Base-by-base conservation (phyloP, 164 flowering plant genomes). In the Euptelea pleiosperma region DNA sequence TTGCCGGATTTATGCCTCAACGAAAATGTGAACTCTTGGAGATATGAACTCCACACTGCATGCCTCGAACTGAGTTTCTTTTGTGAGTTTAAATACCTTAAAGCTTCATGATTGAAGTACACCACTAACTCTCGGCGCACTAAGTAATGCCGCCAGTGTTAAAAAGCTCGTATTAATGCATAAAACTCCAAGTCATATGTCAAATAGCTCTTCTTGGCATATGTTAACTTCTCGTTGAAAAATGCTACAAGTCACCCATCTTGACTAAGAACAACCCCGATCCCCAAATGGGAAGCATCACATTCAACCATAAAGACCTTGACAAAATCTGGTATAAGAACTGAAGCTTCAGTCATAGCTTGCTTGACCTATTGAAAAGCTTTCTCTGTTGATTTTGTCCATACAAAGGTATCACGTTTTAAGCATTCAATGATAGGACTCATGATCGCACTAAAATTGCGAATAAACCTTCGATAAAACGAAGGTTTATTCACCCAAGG, bases 171-270 rank as follows among this genome's bases (percentile, higher is more conserved):
- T 3, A 25, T 6, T 2, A 39, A 1, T 5, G 34, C 34, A 25
- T 40, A 55, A 6, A 55, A 55, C 14, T 55, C 34, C 8, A 26
- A 10, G 10, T 57, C 39, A 43, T 57, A 57, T 5, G 49, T 43
- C 1, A 50, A 40, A 16, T 42, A 43, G 0, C 25, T 0, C n/a
- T 19, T 41, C 16, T 30, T 18, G 1, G 52, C 39, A 18, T 44
- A 30, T 2, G 37, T 22, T 2, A 58, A 19, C 25, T 58, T 58
- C 30, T 58, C 61, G 19, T 21, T 58, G 42, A 42, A 58, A n/a
- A 41, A 58, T 0, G 61, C 52, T 29, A 28, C 9, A 4, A 35
- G 53, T n/a, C n/a, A n/a, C n/a, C 35, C 53, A 0, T 49, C 33
- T 49, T 49, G 35, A 15, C 21, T 49, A 15, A 49, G 34, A 14